phyloP scores from a whole-genome alignment of 2,329 filamentous ascomycete species.

The Epichloe aotearoae region DNA sequence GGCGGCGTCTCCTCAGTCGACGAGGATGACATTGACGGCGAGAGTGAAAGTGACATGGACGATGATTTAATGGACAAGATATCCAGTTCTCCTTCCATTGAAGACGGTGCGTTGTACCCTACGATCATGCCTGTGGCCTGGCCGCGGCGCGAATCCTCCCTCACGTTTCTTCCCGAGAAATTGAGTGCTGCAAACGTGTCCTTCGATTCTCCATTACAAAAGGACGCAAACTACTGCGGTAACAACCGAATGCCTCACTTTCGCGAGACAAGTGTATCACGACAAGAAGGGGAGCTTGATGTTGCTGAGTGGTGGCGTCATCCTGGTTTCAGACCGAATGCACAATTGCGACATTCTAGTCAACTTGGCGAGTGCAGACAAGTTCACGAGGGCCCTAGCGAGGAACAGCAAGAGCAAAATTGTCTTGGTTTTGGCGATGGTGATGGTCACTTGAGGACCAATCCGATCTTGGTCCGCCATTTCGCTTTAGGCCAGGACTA shows the following conservation, averaged over 20 bases:
- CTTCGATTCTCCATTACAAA: conserved; percentile 20
- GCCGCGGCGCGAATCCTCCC: conserved; percentile 32
- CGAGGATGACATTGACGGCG: conserved; percentile 53
- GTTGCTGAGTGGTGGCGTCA: conserved; percentile 11
- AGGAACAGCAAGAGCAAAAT: conserved; percentile 16
- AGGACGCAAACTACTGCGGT: conserved; percentile 15
- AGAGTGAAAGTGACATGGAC: conserved; percentile 55
- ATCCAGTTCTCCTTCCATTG: conserved; percentile 95
- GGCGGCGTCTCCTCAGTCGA: conserved; percentile 39
- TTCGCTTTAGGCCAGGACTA: conserved; percentile 1
- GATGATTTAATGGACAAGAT: conserved; percentile 98
- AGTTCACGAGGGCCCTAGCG: conserved; percentile 9
- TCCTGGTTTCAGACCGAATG: conserved; percentile 20
- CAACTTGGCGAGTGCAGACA: conserved; percentile 25
- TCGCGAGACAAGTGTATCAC: conserved; percentile 11
- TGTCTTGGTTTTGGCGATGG: background rate
- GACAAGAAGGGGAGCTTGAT: background rate
- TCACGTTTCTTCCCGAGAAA: conserved; percentile 20
- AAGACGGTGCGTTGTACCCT: conserved; percentile 78
- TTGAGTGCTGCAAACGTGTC: conserved; percentile 15
- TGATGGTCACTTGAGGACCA: background rate
- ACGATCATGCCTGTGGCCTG: conserved; percentile 23
- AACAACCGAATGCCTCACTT: conserved; percentile 18
- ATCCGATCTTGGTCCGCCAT: background rate
- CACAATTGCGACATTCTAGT: conserved; percentile 15